Percentiles rank a stretch among this genome's conserved stretches.
Evolutionary conservation across 2,329 filamentous ascomycete genomes (phyloP).

Genomic region (Scedosporium dehoogii): DNA sequence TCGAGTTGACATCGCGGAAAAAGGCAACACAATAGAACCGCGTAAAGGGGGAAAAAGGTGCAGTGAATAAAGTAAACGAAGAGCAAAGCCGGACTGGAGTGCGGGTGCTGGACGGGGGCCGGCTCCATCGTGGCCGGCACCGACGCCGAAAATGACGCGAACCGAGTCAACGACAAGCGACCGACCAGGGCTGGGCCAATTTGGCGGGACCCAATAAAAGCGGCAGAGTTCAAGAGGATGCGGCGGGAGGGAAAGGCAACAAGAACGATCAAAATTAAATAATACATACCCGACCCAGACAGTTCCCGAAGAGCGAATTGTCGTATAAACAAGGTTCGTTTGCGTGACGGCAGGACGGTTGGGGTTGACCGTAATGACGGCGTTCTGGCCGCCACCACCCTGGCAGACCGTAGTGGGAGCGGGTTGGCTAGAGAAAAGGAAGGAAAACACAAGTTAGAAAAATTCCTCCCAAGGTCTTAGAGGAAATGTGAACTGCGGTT

Average conservation of each 20-base stretch:
- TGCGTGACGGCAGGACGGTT: constrained; percentile 20
- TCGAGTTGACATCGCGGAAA: not conserved
- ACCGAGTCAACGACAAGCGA: not conserved
- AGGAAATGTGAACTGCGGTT: not conserved
- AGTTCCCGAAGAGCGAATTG: constrained; percentile 22
- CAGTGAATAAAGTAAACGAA: too few species aligned
- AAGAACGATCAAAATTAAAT: not conserved
- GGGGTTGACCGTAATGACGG: constrained; percentile 21
- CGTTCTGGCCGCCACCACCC: constrained; percentile 14
- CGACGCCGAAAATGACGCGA: not conserved
- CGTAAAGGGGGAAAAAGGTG: not conserved
- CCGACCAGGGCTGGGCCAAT: too few species aligned
- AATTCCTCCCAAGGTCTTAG: not conserved
- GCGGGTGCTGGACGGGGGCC: not conserved
- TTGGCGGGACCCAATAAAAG: too few species aligned
- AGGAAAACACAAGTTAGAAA: not conserved
- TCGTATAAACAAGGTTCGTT: constrained; percentile 24
- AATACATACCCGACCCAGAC: constrained; percentile 25
- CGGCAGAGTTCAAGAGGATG: not conserved
- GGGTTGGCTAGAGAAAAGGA: constrained; percentile 21
- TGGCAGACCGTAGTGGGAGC: constrained; percentile 23
- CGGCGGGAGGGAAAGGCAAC: not conserved
- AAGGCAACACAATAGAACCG: not conserved
- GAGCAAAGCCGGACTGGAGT: not conserved
- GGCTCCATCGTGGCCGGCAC: not conserved